Evolutionary conservation across 2,329 filamentous ascomycete genomes (phyloP).

Genomic region (Chaetomiaceae sp.): DNA sequence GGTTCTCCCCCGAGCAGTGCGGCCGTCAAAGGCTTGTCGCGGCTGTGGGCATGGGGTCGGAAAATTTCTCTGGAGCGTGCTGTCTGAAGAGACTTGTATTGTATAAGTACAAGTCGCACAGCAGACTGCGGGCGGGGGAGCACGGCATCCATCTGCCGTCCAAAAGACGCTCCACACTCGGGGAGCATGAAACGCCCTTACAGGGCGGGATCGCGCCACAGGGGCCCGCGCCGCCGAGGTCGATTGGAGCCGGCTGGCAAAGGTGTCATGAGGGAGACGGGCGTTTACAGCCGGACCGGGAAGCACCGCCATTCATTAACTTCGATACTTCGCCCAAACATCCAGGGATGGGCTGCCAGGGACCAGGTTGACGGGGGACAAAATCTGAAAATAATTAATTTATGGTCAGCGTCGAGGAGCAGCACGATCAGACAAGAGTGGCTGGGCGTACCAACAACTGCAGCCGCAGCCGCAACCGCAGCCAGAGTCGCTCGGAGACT

Average conservation of each 20-base stretch:
- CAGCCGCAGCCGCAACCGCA: neutral
- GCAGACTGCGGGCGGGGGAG: conserved; percentile 8
- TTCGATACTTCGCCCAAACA: conserved; percentile 16
- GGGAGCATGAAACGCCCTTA: neutral
- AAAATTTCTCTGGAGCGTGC: conserved; percentile 14
- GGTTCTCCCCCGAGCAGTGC: conserved; percentile 5
- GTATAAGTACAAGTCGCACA: conserved; percentile 12
- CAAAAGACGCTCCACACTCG: conserved; percentile 7
- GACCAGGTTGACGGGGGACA: neutral
- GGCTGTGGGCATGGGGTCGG: conserved; percentile 11
- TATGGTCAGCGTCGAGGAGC: neutral
- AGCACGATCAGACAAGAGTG: neutral
- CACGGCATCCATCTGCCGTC: conserved; percentile 9
- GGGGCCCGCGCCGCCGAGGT: neutral
- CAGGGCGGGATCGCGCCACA: neutral
- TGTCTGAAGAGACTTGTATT: conserved; percentile 3
- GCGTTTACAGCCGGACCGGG: conserved; percentile 18
- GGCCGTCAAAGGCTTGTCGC: conserved; percentile 12
- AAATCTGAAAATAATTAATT: neutral
- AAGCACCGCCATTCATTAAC: conserved; percentile 4
- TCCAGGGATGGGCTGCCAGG: neutral
- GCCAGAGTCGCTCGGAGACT: neutral
- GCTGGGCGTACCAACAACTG: neutral
- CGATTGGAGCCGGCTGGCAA: conserved; percentile 18
- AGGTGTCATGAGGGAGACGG: conserved; percentile 13